Evolutionary conservation across 768 basidiomycete species (phyloP).

Genomic region (Naganishia kalamii): DNA sequence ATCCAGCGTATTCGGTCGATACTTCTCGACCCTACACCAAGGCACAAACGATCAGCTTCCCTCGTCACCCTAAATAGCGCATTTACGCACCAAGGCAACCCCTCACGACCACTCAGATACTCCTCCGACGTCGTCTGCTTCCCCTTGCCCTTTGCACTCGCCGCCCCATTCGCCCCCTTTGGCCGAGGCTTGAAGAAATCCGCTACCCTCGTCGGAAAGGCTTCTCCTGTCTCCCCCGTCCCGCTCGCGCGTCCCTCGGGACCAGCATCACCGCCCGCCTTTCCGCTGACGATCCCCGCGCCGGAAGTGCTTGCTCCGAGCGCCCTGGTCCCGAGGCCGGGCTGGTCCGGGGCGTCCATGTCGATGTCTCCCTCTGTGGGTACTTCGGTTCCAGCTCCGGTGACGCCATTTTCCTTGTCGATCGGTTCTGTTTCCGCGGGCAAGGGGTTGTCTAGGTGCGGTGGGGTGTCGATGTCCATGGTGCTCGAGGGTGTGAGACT

Average conservation of each 20-base stretch:
- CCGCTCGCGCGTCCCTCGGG: background rate
- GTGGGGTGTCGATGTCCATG: slow-evolving; percentile 24
- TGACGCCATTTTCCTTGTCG: background rate
- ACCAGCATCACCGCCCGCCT: background rate
- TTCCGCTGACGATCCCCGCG: no score
- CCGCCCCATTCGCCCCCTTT: slow-evolving; percentile 5
- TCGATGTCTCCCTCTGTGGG: background rate
- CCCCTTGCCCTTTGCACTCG: slow-evolving; percentile 26
- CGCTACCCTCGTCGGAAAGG: background rate
- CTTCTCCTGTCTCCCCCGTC: background rate
- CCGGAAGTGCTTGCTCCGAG: no score
- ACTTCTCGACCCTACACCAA: slow-evolving; percentile 84
- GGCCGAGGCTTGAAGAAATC: slow-evolving; percentile 12
- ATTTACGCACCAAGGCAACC: slow-evolving; percentile 73
- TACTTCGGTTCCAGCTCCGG: background rate
- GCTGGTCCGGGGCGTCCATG: slow-evolving; percentile 12
- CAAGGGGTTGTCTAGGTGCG: slow-evolving; percentile 7
- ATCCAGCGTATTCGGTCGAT: slow-evolving; percentile 79
- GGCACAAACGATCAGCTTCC: background rate
- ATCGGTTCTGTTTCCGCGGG: background rate
- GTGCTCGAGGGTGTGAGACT: background rate
- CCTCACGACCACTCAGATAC: slow-evolving; percentile 60
- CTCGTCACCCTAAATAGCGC: slow-evolving; percentile 12
- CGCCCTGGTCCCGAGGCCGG: background rate
- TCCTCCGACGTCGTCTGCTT: slow-evolving; percentile 12